Evolutionary conservation across 1,139 yeast genomes (phyloP).

Genomic region (Geotrichum fermentans): DNA sequence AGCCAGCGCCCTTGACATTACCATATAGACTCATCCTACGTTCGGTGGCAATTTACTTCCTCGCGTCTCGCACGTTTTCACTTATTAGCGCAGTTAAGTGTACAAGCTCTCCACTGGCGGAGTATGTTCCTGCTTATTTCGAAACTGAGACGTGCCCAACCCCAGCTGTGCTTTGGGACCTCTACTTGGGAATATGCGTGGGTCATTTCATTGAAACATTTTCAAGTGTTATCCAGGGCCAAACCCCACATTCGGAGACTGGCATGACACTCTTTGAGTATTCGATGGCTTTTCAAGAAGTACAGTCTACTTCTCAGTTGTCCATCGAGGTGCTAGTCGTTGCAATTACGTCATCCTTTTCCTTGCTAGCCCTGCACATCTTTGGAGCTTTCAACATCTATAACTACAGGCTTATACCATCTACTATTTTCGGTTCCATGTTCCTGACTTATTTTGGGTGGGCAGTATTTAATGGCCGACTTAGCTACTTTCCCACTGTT

Average conservation of each 20-base stretch:
- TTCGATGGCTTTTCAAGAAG: conserved; percentile 69
- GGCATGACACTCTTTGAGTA: conserved; percentile 72
- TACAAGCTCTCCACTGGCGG: conserved; percentile 26
- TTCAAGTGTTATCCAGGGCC: conserved; percentile 55
- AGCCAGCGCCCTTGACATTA: conserved; percentile 36
- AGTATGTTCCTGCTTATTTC: conserved; percentile 24
- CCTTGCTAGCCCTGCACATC: conserved; percentile 55
- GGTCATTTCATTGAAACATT: conserved; percentile 70
- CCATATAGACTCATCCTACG: conserved; percentile 38
- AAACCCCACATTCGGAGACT: conserved; percentile 57
- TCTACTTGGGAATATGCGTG: conserved; percentile 56
- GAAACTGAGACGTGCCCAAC: conserved; percentile 23
- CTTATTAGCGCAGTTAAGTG: conserved; percentile 43
- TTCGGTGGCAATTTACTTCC: conserved; percentile 38
- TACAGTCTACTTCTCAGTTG: conserved; percentile 49
- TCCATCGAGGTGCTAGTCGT: conserved; percentile 51
- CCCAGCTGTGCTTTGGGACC: conserved; percentile 51
- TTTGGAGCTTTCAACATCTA: conserved; percentile 52
- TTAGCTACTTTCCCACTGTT: conserved; percentile 50
- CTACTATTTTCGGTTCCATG: conserved; percentile 50
- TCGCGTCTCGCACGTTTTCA: conserved; percentile 38
- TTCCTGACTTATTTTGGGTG: conserved; percentile 47
- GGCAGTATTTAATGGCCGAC: conserved; percentile 39
- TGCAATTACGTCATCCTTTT: conserved; percentile 48
- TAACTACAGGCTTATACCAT: conserved; percentile 57